These are phyloP conservation scores for Hydrangea macrophylla DNA, from an alignment of 148 eudicot species.

Conservation along the genomic window DNA sequence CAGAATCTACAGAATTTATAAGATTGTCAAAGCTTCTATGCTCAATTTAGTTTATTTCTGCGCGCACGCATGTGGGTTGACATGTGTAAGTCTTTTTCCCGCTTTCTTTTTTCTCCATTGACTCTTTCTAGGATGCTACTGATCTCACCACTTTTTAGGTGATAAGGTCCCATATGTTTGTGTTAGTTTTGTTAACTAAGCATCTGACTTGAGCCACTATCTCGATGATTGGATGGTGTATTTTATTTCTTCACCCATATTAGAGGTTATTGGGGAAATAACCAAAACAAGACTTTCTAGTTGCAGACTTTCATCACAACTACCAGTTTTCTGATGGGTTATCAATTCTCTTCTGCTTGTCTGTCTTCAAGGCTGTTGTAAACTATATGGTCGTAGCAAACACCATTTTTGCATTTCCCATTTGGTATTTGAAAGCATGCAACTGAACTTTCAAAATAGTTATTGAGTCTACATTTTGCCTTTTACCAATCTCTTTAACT, in stretches of 20 bases:
- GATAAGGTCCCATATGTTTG: neutral
- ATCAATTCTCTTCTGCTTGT: neutral
- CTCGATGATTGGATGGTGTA: neutral
- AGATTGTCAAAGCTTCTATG: neutral
- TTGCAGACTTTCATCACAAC: neutral
- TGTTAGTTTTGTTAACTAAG: neutral
- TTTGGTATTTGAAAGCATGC: neutral
- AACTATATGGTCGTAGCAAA: neutral
- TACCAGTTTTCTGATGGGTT: neutral
- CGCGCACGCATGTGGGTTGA: too few relatives aligned
- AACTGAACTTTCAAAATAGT: neutral
- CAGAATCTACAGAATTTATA: conserved; percentile 1
- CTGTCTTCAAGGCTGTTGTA: conserved; percentile 3
- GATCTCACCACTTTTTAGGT: neutral
- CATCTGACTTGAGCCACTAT: neutral
- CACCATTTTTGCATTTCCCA: neutral
- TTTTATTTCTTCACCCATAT: neutral
- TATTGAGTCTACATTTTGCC: neutral
- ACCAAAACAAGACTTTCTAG: neutral
- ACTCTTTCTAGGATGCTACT: neutral
- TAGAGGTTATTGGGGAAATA: neutral
- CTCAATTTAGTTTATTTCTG: conserved; percentile 3
- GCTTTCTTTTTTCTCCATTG: neutral
- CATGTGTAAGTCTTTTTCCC: neutral
- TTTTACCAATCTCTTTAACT: neutral